phyloP scores from a whole-genome alignment of 1,284 basidiomycete species.

The Pyrrhoderma lamaoense region DNA sequence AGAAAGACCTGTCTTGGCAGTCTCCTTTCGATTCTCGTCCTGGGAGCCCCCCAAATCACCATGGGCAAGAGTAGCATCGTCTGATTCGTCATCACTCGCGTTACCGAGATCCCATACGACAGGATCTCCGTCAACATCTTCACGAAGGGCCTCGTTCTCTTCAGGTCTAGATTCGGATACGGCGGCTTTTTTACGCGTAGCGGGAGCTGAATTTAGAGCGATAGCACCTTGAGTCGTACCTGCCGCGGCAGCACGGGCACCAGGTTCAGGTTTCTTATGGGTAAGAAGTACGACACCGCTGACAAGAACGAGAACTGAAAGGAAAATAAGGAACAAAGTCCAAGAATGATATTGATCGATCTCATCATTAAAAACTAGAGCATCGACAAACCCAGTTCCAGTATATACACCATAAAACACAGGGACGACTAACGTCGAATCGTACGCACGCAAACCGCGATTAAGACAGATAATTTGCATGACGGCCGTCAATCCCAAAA shows the following conservation, averaged over 20 bases:
- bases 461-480: constrained; percentile 89
- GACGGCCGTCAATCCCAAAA: constrained; percentile 75
- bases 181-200: constrained; percentile 20
- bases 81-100: constrained; percentile 51
- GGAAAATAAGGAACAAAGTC: constrained; percentile 80
- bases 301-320: constrained; percentile 79
- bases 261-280: constrained; percentile 69
- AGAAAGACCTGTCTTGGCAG: constrained; percentile 7
- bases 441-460: constrained; percentile 74
- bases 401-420: constrained; percentile 69
- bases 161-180: constrained; percentile 22
- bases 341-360: constrained; percentile 77
- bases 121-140: constrained; percentile 34
- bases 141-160: constrained; percentile 34
- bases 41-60: constrained; percentile 6
- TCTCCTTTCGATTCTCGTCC: background rate
- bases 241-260: constrained; percentile 16
- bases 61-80: constrained; percentile 4
- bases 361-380: constrained; percentile 75
- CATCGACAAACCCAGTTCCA: constrained; percentile 58
- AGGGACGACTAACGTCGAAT: constrained; percentile 69
- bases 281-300: constrained; percentile 81
- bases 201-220: constrained; percentile 18
- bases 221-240: constrained; percentile 11
- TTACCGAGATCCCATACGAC: constrained; percentile 63